A percentile compares a stretch with the other conserved stretches of the same genome.
Conservation (phyloP, 345 rosid genomes). For the Clarkia xantiana region DNA sequence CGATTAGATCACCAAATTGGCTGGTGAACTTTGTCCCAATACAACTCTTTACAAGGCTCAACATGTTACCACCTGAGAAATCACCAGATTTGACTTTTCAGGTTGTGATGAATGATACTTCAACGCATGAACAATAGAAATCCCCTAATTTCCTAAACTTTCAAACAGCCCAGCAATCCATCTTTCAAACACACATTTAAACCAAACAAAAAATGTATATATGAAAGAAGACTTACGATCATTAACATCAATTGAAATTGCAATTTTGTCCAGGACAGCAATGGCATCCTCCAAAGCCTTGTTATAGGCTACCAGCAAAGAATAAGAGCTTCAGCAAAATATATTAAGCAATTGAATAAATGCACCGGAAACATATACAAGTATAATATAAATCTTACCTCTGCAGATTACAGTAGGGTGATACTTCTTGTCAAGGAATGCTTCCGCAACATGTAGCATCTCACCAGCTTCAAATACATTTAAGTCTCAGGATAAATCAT, state of each 20-base stretch:
- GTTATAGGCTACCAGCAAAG: constrained; percentile 45
- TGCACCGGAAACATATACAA: background rate
- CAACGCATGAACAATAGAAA: background rate
- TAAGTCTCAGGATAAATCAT: background rate
- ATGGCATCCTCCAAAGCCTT: constrained; percentile 94
- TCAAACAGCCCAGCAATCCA: background rate
- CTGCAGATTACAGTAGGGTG: constrained; percentile 94
- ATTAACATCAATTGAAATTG: constrained; percentile 63
- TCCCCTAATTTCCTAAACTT: too few relatives aligned
- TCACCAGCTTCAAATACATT: constrained; percentile 60
- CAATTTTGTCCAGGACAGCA: constrained; percentile 82
- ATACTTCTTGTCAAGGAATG: constrained; percentile 71
- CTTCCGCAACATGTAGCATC: constrained; percentile 96
- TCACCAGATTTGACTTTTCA: too few relatives aligned
- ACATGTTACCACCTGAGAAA: constrained; percentile 41
- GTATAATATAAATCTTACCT: constrained; percentile 25
- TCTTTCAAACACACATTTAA: background rate
- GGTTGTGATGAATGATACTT: background rate
- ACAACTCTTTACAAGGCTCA: constrained; percentile 80
- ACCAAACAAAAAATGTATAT: background rate
- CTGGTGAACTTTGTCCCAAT: constrained; percentile 94
- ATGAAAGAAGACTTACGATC: constrained; percentile 47
- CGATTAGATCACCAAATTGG: constrained; percentile 87
- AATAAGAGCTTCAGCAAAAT: background rate
- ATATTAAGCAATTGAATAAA: background rate